Conservation (phyloP, 164 flowering plant genomes). For the Kalanchoe fedtschenkoi region DNA sequence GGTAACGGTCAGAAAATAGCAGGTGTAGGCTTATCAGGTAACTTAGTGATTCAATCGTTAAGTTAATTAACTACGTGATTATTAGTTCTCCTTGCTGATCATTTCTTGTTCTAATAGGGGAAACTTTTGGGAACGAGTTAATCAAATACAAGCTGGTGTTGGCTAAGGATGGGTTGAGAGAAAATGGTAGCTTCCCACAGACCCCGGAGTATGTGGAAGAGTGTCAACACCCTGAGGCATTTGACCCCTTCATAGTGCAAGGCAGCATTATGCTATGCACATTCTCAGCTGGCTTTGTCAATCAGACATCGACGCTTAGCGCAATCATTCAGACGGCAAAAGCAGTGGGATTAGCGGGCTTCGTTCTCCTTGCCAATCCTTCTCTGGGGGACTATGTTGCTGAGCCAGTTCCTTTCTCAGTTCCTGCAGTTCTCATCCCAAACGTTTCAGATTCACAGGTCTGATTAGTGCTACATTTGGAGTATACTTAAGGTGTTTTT, state of each 20-base stretch:
- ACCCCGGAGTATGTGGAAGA: conserved; percentile 60
- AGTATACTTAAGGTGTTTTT: neutral
- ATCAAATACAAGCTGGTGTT: conserved; percentile 48
- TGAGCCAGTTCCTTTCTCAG: conserved; percentile 57
- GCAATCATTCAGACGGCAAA: conserved; percentile 56
- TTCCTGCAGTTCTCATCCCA: conserved; percentile 78
- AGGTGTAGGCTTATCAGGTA: conserved; percentile 85
- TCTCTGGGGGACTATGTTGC: conserved; percentile 63
- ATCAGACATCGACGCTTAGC: conserved; percentile 44
- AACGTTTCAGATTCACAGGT: conserved; percentile 53
- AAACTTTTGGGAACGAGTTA: conserved; percentile 39
- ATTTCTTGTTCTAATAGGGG: conserved; percentile 23
- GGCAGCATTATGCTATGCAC: conserved; percentile 70
- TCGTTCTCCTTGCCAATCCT: conserved; percentile 67
- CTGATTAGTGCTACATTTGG: neutral
- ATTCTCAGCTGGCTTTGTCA: conserved; percentile 69
- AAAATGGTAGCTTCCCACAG: conserved; percentile 40
- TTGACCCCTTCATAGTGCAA: conserved; percentile 44
- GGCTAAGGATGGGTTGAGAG: conserved; percentile 65
- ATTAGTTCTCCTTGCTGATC: neutral
- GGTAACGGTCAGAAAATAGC: conserved; percentile 46
- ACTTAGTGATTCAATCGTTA: neutral
- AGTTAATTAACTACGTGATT: neutral
- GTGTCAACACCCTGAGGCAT: conserved; percentile 73
- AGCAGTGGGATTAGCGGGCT: conserved; percentile 49